Evolutionary conservation across 768 basidiomycete genomes (phyloP).

Genomic region (Chlorophyllum brunneum): DNA sequence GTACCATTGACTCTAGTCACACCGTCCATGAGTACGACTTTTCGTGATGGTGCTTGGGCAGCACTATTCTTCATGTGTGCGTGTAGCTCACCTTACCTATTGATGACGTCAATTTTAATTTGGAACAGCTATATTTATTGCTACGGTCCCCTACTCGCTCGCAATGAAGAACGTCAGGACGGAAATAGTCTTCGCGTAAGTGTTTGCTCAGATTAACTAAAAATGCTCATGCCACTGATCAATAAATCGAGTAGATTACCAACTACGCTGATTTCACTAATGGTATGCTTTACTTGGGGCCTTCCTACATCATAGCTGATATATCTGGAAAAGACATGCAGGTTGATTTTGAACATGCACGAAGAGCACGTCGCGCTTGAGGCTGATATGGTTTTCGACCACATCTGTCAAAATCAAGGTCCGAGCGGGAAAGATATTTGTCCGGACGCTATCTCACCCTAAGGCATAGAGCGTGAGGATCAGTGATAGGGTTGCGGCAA

Average conservation of each 20-base stretch:
- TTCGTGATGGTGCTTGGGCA: constrained; percentile 11
- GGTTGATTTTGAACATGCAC: constrained; percentile 12
- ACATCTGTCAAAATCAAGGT: too few relatives aligned
- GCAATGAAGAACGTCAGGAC: background rate
- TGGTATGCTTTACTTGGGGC: background rate
- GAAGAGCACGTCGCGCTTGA: background rate
- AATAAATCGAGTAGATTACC: background rate
- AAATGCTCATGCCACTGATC: background rate
- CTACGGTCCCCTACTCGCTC: background rate
- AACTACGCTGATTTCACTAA: background rate
- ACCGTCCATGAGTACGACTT: background rate
- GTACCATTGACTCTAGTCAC: background rate
- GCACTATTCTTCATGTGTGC: background rate
- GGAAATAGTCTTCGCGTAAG: background rate
- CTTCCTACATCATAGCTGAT: too few relatives aligned
- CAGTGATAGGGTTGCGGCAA: too few relatives aligned
- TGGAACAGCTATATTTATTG: background rate
- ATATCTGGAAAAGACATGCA: constrained; percentile 12
- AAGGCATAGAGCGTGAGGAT: background rate
- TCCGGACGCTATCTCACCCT: too few relatives aligned
- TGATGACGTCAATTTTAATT: background rate
- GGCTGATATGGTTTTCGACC: background rate
- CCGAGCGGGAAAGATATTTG: too few relatives aligned
- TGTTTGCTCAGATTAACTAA: background rate
- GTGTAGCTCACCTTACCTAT: background rate